Conservation (phyloP, 139 green algal genomes). For the Coelastrella sp. region DNA sequence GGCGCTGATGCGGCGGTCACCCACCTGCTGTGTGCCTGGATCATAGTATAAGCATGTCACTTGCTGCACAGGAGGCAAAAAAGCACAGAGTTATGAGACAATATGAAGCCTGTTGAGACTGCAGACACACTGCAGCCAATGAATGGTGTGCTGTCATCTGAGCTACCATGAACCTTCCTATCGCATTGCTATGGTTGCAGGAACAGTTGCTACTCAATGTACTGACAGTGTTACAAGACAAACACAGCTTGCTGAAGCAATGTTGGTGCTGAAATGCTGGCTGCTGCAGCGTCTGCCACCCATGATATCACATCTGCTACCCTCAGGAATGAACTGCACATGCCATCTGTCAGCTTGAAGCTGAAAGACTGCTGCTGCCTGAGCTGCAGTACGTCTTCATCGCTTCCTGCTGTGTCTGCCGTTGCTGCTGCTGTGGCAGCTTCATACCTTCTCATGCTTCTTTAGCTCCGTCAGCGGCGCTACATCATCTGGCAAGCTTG, state of each 20-base stretch:
- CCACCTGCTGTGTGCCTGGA: slow-evolving; percentile 40
- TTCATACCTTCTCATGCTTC: slow-evolving; percentile 37
- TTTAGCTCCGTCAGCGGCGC: slow-evolving; percentile 35
- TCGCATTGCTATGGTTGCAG: neutral
- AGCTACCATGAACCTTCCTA: too few species aligned
- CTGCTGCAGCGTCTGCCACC: neutral
- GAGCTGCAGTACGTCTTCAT: neutral
- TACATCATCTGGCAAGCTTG: slow-evolving; percentile 44
- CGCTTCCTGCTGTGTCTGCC: neutral
- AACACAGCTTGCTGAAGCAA: too few species aligned
- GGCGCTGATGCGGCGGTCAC: neutral
- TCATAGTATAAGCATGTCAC: slow-evolving; percentile 46
- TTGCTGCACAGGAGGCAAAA: slow-evolving; percentile 13
- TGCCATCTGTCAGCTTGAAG: neutral
- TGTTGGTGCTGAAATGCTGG: neutral
- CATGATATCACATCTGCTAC: neutral
- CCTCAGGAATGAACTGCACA: neutral
- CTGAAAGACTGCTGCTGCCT: neutral
- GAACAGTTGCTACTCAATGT: neutral
- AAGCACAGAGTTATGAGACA: neutral
- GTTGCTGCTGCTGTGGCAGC: neutral
- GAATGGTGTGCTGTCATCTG: too few species aligned
- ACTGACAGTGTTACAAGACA: too few species aligned
- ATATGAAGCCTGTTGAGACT: too few species aligned
- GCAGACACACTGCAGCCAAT: too few species aligned